Conservation (phyloP, 352 stramenopile species). For the Phytophthora pluvialis region DNA sequence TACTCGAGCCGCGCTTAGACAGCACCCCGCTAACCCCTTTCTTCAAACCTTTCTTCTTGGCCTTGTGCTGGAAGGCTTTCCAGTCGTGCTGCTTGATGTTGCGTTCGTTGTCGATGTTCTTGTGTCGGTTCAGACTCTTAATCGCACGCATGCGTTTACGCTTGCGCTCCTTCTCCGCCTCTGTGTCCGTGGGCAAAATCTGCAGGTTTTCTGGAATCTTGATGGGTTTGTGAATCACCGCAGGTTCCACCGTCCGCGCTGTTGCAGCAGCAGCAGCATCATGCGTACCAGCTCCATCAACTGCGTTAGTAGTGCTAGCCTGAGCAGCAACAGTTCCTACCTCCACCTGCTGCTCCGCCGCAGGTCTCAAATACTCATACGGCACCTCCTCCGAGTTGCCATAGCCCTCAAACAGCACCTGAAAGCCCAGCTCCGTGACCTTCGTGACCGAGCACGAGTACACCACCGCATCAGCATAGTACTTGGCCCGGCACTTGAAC, state of each 20-base stretch:
- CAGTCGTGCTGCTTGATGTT: constrained; percentile 88
- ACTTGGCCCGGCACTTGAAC: constrained; percentile 77
- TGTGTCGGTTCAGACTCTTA: constrained; percentile 89
- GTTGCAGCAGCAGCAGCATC: constrained; percentile 30
- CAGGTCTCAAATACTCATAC: constrained; percentile 82
- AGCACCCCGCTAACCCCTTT: constrained; percentile 74
- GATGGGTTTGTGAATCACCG: constrained; percentile 73
- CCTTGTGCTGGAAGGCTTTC: constrained; percentile 87
- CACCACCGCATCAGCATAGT: constrained; percentile 79
- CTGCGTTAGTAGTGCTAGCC: constrained; percentile 25
- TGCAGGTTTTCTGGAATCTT: constrained; percentile 88
- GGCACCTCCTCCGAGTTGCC: constrained; percentile 92
- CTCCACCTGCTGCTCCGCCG: constrained; percentile 5
- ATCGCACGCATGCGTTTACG: constrained; percentile 83
- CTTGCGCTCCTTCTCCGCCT: constrained; percentile 89
- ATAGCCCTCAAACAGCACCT: constrained; percentile 89
- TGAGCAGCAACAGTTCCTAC: constrained; percentile 21
- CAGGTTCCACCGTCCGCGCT: constrained; percentile 42
- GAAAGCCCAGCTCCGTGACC: constrained; percentile 75
- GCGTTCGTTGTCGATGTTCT: constrained; percentile 83
- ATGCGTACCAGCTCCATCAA: constrained; percentile 19
- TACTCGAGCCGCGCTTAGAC: constrained; percentile 84
- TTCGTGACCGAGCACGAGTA: constrained; percentile 77
- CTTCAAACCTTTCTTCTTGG: constrained; percentile 76
- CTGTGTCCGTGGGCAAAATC: constrained; percentile 82